Conservation (phyloP, 495 filamentous ascomycete genomes). For the Chaetomidium leptoderma region DNA sequence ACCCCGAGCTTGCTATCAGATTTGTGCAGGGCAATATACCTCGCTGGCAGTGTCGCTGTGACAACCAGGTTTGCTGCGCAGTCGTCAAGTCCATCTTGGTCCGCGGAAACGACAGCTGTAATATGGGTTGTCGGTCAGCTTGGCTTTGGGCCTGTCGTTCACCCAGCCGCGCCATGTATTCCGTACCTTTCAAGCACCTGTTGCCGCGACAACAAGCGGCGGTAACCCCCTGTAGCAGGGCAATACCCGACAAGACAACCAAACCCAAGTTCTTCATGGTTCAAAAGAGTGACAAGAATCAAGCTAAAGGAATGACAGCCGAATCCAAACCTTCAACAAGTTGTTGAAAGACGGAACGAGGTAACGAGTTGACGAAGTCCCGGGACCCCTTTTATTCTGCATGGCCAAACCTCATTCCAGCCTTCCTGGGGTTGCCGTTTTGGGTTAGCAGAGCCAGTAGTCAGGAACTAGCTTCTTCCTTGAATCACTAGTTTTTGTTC, state of each 20-base stretch:
- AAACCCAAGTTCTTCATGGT: conserved; percentile 13
- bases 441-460: no score
- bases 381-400: no score
- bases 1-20: background rate
- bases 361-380: no score
- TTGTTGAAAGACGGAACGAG: no score
- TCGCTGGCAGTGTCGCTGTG: conserved; percentile 1
- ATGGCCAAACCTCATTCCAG: no score
- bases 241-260: conserved; percentile 7
- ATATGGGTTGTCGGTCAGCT: no score
- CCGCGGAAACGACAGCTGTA: no score
- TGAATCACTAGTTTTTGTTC: no score
- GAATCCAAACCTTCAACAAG: background rate
- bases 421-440: no score
- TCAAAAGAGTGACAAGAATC: conserved; percentile 10
- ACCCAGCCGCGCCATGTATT: background rate
- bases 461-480: no score
- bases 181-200: conserved; percentile 11
- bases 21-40: background rate
- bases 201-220: conserved; percentile 12
- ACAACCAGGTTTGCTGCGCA: conserved; percentile 8
- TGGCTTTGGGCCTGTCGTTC: no score
- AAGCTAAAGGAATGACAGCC: conserved; percentile 7
- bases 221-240: conserved; percentile 1
- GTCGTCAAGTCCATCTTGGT: conserved; percentile 3